Percentiles rank a stretch among this genome's conserved stretches.
Conservation (phyloP, 495 filamentous ascomycete species). For the Lentithecium fluviatile region DNA sequence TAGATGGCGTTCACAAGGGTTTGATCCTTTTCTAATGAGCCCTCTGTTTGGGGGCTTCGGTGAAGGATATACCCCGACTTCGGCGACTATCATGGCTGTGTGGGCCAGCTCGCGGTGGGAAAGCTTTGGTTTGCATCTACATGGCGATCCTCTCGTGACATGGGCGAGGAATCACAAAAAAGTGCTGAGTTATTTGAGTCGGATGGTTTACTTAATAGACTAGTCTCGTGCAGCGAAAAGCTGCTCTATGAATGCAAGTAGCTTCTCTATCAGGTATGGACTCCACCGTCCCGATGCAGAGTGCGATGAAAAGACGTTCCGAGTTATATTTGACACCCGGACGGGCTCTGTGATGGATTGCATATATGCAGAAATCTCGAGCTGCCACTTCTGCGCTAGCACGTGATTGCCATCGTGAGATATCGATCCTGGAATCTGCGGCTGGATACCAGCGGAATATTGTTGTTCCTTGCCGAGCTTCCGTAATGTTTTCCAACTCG, state of each 20-base stretch:
- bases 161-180: constrained; percentile 37
- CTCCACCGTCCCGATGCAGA: too few species aligned
- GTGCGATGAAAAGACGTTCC: too few species aligned
- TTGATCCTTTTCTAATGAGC: constrained; percentile 24
- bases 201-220: constrained; percentile 32
- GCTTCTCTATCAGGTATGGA: neutral
- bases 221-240: constrained; percentile 10
- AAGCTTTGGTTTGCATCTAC: constrained; percentile 35
- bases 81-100: constrained; percentile 17
- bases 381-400: neutral
- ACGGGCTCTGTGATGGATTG: too few species aligned
- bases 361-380: too few species aligned
- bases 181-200: constrained; percentile 22
- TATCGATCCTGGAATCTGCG: neutral
- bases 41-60: constrained; percentile 12
- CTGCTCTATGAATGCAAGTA: constrained; percentile 7
- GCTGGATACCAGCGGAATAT: neutral
- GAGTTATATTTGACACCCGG: too few species aligned
- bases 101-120: constrained; percentile 18
- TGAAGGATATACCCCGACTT: constrained; percentile 27
- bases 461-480: neutral
- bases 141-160: constrained; percentile 28
- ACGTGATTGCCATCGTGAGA: neutral
- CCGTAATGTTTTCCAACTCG: neutral
- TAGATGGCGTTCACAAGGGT: constrained; percentile 36